Percentiles rank a stretch among this genome's conserved stretches.
Conservation (phyloP, 352 stramenopile species). For the Thalassiosira hispida region DNA sequence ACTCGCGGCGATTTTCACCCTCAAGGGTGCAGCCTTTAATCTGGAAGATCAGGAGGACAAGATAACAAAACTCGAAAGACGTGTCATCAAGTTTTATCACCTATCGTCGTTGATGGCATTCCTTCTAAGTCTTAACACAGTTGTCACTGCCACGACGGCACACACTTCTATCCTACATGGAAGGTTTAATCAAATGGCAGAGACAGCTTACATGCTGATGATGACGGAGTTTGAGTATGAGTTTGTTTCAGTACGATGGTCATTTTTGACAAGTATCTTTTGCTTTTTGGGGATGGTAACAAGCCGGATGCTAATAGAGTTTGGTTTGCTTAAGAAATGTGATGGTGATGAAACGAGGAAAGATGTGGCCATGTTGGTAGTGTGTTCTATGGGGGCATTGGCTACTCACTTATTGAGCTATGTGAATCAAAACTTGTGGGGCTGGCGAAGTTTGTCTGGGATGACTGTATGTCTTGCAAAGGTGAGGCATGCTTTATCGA, state of each 20-base stretch:
- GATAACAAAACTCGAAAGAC: conserved; percentile 25
- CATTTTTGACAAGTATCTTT: conserved; percentile 26
- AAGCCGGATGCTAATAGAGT: conserved; percentile 37
- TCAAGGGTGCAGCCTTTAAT: conserved; percentile 22
- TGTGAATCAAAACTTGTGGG: conserved; percentile 38
- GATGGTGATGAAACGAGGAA: neutral
- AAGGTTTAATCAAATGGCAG: conserved; percentile 26
- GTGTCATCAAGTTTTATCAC: conserved; percentile 41
- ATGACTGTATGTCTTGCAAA: conserved; percentile 33
- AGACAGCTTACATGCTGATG: conserved; percentile 39
- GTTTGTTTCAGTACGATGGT: conserved; percentile 29
- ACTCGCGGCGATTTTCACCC: conserved; percentile 36
- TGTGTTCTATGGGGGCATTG: conserved; percentile 30
- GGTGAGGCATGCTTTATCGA: neutral
- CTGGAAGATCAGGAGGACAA: neutral
- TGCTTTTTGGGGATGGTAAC: conserved; percentile 41
- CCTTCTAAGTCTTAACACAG: conserved; percentile 32
- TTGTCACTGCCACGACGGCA: conserved; percentile 18
- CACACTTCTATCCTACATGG: conserved; percentile 25
- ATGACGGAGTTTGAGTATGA: conserved; percentile 39
- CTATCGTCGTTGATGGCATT: conserved; percentile 29
- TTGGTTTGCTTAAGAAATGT: conserved; percentile 22
- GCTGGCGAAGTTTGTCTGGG: conserved; percentile 26
- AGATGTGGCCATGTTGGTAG: conserved; percentile 21
- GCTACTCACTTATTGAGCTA: conserved; percentile 19